Evolutionary conservation across 306 rosid genomes (phyloP), one percentile per base, ranked within the genome.

Genomic region (Acmispon strigosus): DNA sequence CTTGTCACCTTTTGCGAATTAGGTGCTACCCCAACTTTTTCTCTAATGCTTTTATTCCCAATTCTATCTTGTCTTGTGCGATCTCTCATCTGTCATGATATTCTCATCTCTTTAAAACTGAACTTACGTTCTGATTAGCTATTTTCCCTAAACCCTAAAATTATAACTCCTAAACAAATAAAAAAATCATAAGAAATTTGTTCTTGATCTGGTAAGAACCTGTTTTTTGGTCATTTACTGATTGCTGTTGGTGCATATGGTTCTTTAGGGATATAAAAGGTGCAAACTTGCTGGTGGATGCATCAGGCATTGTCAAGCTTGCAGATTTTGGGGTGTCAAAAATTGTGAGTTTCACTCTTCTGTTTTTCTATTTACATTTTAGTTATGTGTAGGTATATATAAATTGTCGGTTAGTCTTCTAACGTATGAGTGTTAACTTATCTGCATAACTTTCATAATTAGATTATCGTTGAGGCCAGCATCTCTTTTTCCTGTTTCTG

Each of bases 271-370:
- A 94, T 78, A 94, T 94, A 75, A 94, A 94, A 84, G 96, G 98
- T 76, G 97, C 98, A 73, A 94, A 94, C 89, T 85, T 94, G 82
- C 86, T 94, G 8, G 97, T 94, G 43, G 90, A 90, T 78, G 78
- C 90, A 12, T 84, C 80, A 1, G 98, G 98, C 32, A 85, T 59
- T 7, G 97, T 94, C 69, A 94, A 94, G 80, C 98, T 94, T 57
- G 97, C 98, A 12, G 98, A 94, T 87, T 94, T 94, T 50, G 98
- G 98, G 68, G 88, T 94, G 87, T 92, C 98, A 9, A 94, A 94
- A 82, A 84, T 78, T 80, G 98, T 94, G 74, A 87, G 98, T 87
- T 47, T 74, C 65, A 11, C 34, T 19, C 53, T 47, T 78, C 51
- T 61, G 9, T 47, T 53, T 34, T 54, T 75, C 70, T 61, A n/a